These are phyloP conservation scores for Aureobasidium pullulans DNA, from an alignment of 2,329 filamentous ascomycete genomes.

Conservation along the genomic window DNA sequence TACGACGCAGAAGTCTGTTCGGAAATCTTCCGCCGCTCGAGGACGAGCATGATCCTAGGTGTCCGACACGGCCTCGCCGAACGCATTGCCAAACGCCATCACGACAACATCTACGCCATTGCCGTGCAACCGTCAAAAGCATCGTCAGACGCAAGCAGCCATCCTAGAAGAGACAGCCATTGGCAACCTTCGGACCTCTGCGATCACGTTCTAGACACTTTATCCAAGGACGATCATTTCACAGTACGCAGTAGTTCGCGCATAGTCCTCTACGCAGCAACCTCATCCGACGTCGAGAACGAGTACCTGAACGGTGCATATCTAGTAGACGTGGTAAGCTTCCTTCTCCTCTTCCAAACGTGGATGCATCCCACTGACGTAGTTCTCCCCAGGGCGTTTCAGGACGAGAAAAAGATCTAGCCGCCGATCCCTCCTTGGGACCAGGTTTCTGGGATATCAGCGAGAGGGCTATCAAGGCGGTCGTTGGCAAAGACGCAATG, in stretches of 20 bases:
- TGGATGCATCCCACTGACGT: background rate
- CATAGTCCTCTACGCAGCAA: slow-evolving; percentile 1
- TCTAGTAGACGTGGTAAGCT: slow-evolving; percentile 5
- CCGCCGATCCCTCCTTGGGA: background rate
- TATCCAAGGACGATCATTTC: background rate
- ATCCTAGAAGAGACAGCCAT: slow-evolving; percentile 1
- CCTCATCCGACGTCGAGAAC: background rate
- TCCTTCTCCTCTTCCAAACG: background rate
- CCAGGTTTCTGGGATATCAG: slow-evolving; percentile 6
- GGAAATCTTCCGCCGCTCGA: slow-evolving; percentile 7
- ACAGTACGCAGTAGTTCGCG: slow-evolving; percentile 1
- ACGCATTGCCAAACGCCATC: slow-evolving; percentile 6
- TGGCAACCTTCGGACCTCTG: background rate
- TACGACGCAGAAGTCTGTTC: slow-evolving; percentile 1
- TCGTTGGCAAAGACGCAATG: slow-evolving; percentile 8
- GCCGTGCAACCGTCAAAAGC: background rate
- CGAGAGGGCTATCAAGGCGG: slow-evolving; percentile 8
- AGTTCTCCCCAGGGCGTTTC: background rate
- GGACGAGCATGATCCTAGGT: slow-evolving; percentile 1
- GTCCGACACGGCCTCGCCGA: slow-evolving; percentile 6
- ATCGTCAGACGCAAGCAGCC: background rate
- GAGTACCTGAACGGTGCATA: slow-evolving; percentile 10
- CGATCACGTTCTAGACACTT: slow-evolving; percentile 4
- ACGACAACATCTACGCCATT: slow-evolving; percentile 8
- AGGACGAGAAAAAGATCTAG: slow-evolving; percentile 7